These are phyloP conservation scores for Castanopsis chinensis DNA, from an alignment of 306 rosid species.

Conservation along the genomic window DNA sequence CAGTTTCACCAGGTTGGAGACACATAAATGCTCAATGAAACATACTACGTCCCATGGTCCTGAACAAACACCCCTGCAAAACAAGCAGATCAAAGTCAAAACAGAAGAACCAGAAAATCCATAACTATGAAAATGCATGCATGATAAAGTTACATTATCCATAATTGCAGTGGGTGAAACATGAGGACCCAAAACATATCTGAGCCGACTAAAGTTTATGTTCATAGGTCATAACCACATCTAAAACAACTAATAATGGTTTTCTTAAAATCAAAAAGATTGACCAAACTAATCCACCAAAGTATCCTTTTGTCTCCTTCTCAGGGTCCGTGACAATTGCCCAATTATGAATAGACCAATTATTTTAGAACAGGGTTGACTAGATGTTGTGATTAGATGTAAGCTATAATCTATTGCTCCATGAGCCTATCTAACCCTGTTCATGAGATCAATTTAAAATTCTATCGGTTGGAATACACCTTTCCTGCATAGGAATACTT, in stretches of 20 bases:
- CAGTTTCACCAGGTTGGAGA: slow-evolving; percentile 32
- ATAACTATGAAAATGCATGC: neutral
- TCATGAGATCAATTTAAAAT: no score
- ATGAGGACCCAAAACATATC: neutral
- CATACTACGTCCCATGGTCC: slow-evolving; percentile 43
- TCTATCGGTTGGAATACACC: no score
- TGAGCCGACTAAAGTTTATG: neutral
- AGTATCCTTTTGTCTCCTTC: no score
- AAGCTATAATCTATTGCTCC: no score
- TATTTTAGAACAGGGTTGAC: neutral
- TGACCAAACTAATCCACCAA: no score
- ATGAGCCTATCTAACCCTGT: no score
- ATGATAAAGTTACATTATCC: neutral
- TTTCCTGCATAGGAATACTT: no score
- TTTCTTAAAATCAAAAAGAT: neutral
- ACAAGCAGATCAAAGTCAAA: neutral
- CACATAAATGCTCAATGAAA: slow-evolving; percentile 47
- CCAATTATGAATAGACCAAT: neutral
- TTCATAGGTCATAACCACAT: neutral
- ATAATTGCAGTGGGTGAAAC: neutral
- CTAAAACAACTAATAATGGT: neutral
- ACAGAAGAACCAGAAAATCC: neutral
- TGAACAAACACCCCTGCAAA: slow-evolving; percentile 38
- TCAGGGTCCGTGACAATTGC: no score
- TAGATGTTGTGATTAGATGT: no score